Percentiles rank a stretch among this genome's conserved stretches.
Conservation (phyloP, 2,329 filamentous ascomycete species). For the Rhexocercosporidium sp. region DNA sequence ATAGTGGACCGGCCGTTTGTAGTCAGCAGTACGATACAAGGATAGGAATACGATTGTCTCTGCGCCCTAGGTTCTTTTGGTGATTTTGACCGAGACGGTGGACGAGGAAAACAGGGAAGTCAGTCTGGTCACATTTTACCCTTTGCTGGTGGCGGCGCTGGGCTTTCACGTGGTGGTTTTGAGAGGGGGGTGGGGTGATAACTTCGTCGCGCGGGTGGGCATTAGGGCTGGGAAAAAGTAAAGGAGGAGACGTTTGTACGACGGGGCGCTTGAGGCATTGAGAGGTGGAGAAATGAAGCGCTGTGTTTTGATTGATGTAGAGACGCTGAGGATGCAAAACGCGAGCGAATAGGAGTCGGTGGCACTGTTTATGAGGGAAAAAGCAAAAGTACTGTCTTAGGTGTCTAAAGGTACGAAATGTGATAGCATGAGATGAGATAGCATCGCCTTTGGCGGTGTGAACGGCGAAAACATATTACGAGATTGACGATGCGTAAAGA, state of each 20-base stretch:
- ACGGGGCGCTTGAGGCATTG: background rate
- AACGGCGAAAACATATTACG: background rate
- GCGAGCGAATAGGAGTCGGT: background rate
- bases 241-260: background rate
- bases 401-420: background rate
- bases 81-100: background rate
- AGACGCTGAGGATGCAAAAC: too few relatives aligned
- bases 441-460: background rate
- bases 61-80: background rate
- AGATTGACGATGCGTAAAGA: background rate
- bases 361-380: background rate
- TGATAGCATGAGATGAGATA: background rate
- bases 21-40: background rate
- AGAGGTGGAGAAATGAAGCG: too few relatives aligned
- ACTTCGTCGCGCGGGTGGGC: background rate
- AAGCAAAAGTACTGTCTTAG: background rate
- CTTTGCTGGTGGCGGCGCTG: background rate
- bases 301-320: too few relatives aligned
- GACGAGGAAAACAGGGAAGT: background rate
- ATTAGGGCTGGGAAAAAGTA: background rate
- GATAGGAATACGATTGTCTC: background rate
- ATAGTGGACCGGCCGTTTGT: background rate
- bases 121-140: background rate
- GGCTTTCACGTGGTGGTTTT: constrained; percentile 2
- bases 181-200: background rate